Conservation (phyloP, 345 rosid genomes). For the Kandelia obovata region DNA sequence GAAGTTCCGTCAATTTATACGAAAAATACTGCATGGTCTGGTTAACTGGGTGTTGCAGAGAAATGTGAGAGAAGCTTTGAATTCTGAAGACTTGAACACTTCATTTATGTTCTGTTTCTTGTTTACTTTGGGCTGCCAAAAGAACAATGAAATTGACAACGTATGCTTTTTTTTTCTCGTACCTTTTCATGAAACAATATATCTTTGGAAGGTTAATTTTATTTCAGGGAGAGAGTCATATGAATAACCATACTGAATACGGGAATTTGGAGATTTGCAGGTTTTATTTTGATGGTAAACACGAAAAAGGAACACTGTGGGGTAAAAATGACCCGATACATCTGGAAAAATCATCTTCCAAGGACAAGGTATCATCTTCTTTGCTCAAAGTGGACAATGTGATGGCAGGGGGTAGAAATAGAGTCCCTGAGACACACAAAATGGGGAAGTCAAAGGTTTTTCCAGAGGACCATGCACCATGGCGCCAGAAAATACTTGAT, state of each 20-base stretch:
- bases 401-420: constrained; percentile 42
- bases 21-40: too few species aligned
- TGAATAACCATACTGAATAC: neutral
- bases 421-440: constrained; percentile 41
- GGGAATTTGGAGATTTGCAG: constrained; percentile 35
- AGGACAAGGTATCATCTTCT: constrained; percentile 43
- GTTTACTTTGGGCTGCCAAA: too few species aligned
- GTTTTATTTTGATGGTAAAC: constrained; percentile 63
- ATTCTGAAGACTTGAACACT: too few species aligned
- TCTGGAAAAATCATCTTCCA: constrained; percentile 46
- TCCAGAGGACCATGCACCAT: constrained; percentile 40
- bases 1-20: too few species aligned
- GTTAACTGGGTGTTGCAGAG: too few species aligned
- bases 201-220: neutral
- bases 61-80: too few species aligned
- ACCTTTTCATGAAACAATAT: neutral
- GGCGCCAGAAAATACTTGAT: constrained; percentile 74
- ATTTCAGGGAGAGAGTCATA: neutral
- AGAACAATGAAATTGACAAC: neutral
- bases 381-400: constrained; percentile 47
- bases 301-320: constrained; percentile 38
- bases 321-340: constrained; percentile 41
- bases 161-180: neutral
- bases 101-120: too few species aligned
- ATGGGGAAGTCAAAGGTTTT: constrained; percentile 39